phyloP scores from a whole-genome alignment of 345 rosid genomes.

The Camelina laxa region DNA sequence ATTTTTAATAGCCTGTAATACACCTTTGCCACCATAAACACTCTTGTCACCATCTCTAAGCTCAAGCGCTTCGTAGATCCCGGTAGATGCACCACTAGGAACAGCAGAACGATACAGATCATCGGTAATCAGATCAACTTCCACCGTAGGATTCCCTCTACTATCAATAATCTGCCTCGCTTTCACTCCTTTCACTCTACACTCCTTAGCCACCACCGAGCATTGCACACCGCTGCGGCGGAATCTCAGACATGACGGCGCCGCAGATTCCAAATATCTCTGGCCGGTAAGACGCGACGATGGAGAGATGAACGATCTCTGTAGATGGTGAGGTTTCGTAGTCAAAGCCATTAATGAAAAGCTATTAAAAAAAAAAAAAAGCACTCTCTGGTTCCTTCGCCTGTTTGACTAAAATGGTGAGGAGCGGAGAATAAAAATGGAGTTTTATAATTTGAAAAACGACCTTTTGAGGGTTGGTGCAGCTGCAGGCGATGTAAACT shows the following conservation, averaged over 20 bases:
- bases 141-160: constrained; percentile 95
- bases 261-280: constrained; percentile 39
- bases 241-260: constrained; percentile 43
- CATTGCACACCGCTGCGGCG: constrained; percentile 55
- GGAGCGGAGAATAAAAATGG: not conserved
- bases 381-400: constrained; percentile 1
- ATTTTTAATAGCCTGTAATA: constrained; percentile 72
- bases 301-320: constrained; percentile 45
- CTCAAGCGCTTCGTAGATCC: constrained; percentile 96
- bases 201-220: constrained; percentile 60
- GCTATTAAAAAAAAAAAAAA: not conserved
- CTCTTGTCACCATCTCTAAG: constrained; percentile 89
- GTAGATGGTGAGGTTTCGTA: constrained; percentile 48
- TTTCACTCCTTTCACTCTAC: constrained; percentile 73
- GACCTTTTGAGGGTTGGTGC: constrained; percentile 39
- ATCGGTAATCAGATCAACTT: constrained; percentile 91
- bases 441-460: constrained; percentile 37
- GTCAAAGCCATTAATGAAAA: constrained; percentile 62
- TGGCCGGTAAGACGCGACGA: constrained; percentile 32
- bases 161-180: constrained; percentile 99
- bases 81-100: constrained; percentile 98
- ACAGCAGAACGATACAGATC: constrained; percentile 87
- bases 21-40: constrained; percentile 95
- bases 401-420: constrained; percentile 15
- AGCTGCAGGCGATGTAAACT: constrained; percentile 40